These are phyloP conservation scores for Fraxinus americana DNA, from an alignment of 257 asterid genomes.

Conservation along the genomic window DNA sequence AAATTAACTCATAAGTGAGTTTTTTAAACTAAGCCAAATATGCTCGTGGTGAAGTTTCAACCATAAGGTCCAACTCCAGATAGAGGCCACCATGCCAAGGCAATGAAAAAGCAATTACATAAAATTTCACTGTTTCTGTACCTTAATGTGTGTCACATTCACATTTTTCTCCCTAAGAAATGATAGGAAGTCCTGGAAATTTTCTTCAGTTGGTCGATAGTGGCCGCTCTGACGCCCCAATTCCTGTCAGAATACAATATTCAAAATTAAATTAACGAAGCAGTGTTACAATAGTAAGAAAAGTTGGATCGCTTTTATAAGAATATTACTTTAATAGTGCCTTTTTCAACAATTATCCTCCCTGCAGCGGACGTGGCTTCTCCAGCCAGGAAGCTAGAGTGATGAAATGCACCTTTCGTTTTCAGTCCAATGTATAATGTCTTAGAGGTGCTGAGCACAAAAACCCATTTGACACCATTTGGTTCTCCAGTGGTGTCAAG, in stretches of 20 bases:
- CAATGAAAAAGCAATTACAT: not conserved
- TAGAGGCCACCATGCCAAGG: not conserved
- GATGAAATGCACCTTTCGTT: slow-evolving; percentile 66
- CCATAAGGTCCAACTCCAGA: not conserved
- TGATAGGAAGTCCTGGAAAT: slow-evolving; percentile 53
- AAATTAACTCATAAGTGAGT: not conserved
- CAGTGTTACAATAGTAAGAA: not conserved
- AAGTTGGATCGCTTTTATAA: not conserved
- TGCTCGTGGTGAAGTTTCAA: not conserved
- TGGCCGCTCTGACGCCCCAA: slow-evolving; percentile 76
- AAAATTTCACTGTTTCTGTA: slow-evolving; percentile 19
- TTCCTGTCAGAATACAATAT: slow-evolving; percentile 30
- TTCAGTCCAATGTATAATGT: slow-evolving; percentile 51
- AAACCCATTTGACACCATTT: slow-evolving; percentile 55
- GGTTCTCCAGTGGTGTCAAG: slow-evolving; percentile 46
- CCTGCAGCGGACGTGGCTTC: slow-evolving; percentile 75
- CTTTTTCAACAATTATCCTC: slow-evolving; percentile 54
- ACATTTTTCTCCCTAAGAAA: slow-evolving; percentile 54
- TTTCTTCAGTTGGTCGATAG: slow-evolving; percentile 60
- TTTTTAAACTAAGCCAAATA: not conserved
- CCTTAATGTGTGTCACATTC: slow-evolving; percentile 57
- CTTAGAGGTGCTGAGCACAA: slow-evolving; percentile 60
- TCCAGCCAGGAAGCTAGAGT: slow-evolving; percentile 72
- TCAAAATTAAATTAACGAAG: not conserved
- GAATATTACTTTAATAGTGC: slow-evolving; percentile 43